Conservation (phyloP, 2,329 filamentous ascomycete genomes). For the Teratosphaeria viscida region DNA sequence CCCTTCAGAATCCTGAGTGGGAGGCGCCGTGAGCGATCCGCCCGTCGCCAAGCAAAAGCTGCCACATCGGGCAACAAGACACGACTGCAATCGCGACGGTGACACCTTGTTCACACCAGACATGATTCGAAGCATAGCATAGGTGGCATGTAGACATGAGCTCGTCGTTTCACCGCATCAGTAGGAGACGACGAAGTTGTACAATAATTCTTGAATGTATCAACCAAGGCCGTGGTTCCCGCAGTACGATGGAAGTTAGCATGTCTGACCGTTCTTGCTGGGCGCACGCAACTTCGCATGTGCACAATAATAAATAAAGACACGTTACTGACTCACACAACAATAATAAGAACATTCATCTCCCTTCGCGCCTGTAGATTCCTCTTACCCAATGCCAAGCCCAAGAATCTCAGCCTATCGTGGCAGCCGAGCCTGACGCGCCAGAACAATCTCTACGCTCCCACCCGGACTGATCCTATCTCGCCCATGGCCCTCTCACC, state of each 20-base stretch:
- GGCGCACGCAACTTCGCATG: no score
- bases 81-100: not conserved
- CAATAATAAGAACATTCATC: not conserved
- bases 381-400: not conserved
- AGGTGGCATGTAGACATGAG: not conserved
- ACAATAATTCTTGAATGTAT: not conserved
- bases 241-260: not conserved
- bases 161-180: not conserved
- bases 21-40: constrained; percentile 11
- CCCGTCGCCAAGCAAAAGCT: not conserved
- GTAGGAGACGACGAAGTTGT: not conserved
- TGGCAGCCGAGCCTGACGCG: not conserved
- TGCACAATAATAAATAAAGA: not conserved
- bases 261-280: not conserved
- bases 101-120: not conserved
- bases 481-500: not conserved
- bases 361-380: not conserved
- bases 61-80: not conserved
- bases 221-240: not conserved
- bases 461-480: not conserved
- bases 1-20: constrained; percentile 23
- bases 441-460: not conserved
- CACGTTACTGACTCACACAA: not conserved
- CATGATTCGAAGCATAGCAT: not conserved
- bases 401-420: not conserved